Evolutionary conservation across 83 land plant genomes (phyloP).

Genomic region (Picea abies): DNA sequence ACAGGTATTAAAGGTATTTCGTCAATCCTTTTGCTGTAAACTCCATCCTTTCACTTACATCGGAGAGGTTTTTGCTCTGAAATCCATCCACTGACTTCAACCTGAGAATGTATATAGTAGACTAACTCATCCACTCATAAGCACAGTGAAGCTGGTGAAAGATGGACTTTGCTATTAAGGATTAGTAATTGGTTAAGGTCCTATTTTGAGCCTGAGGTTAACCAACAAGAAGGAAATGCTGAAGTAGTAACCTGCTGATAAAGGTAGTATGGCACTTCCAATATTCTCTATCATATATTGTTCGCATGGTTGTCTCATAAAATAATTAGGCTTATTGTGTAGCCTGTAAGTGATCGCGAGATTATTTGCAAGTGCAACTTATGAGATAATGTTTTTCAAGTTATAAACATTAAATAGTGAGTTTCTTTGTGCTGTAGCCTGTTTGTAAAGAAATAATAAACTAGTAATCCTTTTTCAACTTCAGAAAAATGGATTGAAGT

Average conservation of each 20-base stretch:
- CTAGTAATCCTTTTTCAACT: background rate
- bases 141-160: background rate
- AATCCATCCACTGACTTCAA: background rate
- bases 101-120: background rate
- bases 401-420: background rate
- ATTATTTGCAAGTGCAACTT: too few relatives aligned
- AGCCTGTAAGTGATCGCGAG: background rate
- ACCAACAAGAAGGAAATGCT: background rate
- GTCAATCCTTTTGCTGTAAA: background rate
- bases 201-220: background rate
- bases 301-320: background rate
- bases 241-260: background rate
- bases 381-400: background rate
- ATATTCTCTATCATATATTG: background rate
- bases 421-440: background rate
- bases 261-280: background rate
- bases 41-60: background rate
- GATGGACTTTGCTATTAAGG: constrained; percentile 1
- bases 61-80: background rate
- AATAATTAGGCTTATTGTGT: background rate
- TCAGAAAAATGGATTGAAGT: background rate
- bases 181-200: background rate
- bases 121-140: background rate
- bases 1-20: background rate
- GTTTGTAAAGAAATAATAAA: background rate